Evolutionary conservation across 192 early-diverging fungal species (phyloP).

Genomic region (Coemansia reversa): DNA sequence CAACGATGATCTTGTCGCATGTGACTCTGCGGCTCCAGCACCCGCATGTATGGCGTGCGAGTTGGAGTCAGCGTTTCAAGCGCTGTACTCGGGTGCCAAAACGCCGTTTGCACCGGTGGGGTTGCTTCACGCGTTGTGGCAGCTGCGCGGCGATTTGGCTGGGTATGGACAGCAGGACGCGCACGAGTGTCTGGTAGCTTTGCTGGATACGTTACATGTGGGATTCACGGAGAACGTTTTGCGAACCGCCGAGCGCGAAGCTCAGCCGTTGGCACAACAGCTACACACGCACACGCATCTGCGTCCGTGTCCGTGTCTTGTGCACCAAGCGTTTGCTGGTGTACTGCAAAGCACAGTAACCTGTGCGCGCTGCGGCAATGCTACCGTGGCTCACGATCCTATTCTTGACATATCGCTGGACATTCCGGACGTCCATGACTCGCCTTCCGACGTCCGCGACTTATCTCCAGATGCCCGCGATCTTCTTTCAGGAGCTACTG

Average conservation of each 20-base stretch:
- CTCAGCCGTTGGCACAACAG: not conserved
- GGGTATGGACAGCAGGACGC: slow-evolving; percentile 96
- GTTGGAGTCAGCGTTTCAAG: slow-evolving; percentile 76
- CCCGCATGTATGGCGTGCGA: slow-evolving; percentile 88
- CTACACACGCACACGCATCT: slow-evolving; percentile 14
- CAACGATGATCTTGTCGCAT: slow-evolving; percentile 13
- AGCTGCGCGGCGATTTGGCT: slow-evolving; percentile 79
- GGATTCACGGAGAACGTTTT: slow-evolving; percentile 55
- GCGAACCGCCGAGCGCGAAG: not conserved
- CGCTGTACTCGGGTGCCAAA: slow-evolving; percentile 70
- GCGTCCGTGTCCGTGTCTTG: slow-evolving; percentile 72
- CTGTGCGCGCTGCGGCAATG: slow-evolving; percentile 74
- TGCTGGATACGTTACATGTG: slow-evolving; percentile 83
- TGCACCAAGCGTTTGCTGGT: slow-evolving; percentile 90
- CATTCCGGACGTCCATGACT: slow-evolving; percentile 38
- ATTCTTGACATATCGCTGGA: slow-evolving; percentile 91
- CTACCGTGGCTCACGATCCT: slow-evolving; percentile 80
- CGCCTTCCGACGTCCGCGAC: too few relatives aligned
- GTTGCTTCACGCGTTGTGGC: slow-evolving; percentile 90
- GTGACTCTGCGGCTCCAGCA: not conserved
- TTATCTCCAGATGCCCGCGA: too few relatives aligned
- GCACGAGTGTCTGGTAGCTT: slow-evolving; percentile 94
- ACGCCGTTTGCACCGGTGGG: slow-evolving; percentile 78
- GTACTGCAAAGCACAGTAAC: slow-evolving; percentile 88
- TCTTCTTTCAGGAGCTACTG: too few relatives aligned